Evolutionary conservation across 495 filamentous ascomycete species (phyloP), one percentile per base, ranked within the genome.

Genomic region (Podospora bellae-mahoneyi): DNA sequence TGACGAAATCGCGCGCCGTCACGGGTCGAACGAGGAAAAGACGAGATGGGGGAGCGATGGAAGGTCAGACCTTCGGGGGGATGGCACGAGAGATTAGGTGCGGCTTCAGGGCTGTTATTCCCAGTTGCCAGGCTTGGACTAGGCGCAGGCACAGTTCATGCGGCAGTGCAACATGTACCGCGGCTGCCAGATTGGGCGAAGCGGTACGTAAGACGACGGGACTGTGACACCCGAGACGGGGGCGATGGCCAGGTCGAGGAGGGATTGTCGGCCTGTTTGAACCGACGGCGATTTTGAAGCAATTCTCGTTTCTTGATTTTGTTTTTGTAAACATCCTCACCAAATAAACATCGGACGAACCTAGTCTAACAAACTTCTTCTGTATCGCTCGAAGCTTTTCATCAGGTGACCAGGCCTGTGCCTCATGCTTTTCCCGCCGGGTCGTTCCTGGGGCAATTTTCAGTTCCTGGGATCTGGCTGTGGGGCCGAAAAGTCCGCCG

Each of bases 81-180:
- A 18, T 28, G 23, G 59, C 59, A 15, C 5, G 59, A 61, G 59
- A 61, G 27, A 61, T 61, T 27, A 61, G 59, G 39, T 28, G 16
- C 19, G 59, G 23, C 27, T 61, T 61, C 59, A 61, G 59, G 59
- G 59, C 59, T 62, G 60, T 62, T 62, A 62, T 30, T 62, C 60
- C 60, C 60, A 62, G n/a, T 63, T 26, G 61, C 61, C 61, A 63
- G 61, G 61, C 30, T 63, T 63, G 61, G 61, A 63, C 61, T 63
- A 63, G 61, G 61, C 61, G 61, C 61, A 48, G 59, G 59, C 16
- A 61, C 59, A 32, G 27, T 13, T 32, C 7, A 30, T 58, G 55
- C 59, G 59, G 61, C 61, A 34, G 61, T 63, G 61, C 61, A 44
- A 13, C 10, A 20, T 63, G 27, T 28, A 28, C 34, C 34, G 30